Base-by-base conservation (phyloP, 1,284 basidiomycete species). In the Cerioporus squamosus region DNA sequence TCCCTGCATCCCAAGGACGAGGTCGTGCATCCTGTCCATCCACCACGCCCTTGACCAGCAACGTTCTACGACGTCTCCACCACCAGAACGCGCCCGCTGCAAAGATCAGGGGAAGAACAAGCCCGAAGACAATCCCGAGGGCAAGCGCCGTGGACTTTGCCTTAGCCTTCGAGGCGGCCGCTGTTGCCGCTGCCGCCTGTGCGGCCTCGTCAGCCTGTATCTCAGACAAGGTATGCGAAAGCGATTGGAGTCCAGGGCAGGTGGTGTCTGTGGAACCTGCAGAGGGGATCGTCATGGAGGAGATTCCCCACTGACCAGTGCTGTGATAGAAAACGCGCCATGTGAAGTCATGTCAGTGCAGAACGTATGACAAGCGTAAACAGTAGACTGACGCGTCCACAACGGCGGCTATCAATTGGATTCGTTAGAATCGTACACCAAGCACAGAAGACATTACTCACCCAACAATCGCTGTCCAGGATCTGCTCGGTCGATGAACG, bases 401-500 rank as follows among this genome's bases (percentile, higher is more conserved):
- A 2, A 69, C 68, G 23, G 63, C 67, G 12, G 63, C 68, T 69
- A 50, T 53, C 44, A 45, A 48, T 17, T n/a, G n/a, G n/a, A n/a
- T n/a, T n/a, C n/a, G n/a, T n/a, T n/a, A n/a, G n/a, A n/a, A n/a
- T n/a, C n/a, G n/a, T n/a, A n/a, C n/a, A 22, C 45, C 26, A 29
- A 14, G 12, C 17, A 10, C 8, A 15, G n/a, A 42, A 22, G 20
- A n/a, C 9, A 9, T 17, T 7, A 70, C 80, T 59, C 63, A 83
- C 82, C 81, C 39, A 84, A 63, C 22, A 84, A 60, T 44, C 71
- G 65, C 2, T 61, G 60, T 2, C 61, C 63, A 3, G 82, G 77
- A 53, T 75, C 70, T 2, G 78, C 81, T 29, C 80, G 74, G 60
- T 84, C 76, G 55, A 81, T 79, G 61, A 74, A 85, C 5, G 79